Base-by-base conservation (phyloP, 345 rosid species). In the Noccaea caerulescens region DNA sequence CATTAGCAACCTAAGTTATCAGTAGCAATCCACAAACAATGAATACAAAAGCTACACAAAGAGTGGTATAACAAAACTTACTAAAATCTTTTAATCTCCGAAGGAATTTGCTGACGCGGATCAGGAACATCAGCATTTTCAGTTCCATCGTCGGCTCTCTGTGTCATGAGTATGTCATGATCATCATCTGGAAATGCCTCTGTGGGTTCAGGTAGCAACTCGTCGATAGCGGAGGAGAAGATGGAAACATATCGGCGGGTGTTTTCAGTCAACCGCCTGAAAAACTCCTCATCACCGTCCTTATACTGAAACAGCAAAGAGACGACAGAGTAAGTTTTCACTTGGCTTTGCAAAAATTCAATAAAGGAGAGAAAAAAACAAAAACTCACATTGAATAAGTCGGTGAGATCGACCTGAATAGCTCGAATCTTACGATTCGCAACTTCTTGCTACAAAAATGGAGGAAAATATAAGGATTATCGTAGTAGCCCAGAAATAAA, bases 141-240 rank as follows among this genome's bases (percentile, higher is more conserved):
- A 14, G 76, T 77, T 4, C 69, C 75, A 62, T 87, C 96, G 67
- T 91, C 96, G 0, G 90, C 78, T 80, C 99, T 88, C 80, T 94
- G 99, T 1, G 95, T 88, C 93, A 94, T 88, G 63, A 91, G 63
- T 58, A 94, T 85, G 76, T 88, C 91, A 51, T 86, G 95, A 58
- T 89, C 98, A 72, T 91, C 98, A 70, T 92, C 99, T 2, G 81
- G 90, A 78, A 92, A 84, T 0, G 92, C 86, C 82, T 91, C 98
- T 0, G 92, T 91, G 47, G 98, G 88, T 76, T 85, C 96, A 1
- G 99, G 99, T 79, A 94, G 72, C 43, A 89, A 63, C 71, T 89
- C 97, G 4, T 94, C 99, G 16, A 89, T 76, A 23, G 96, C 97
- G 68, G 85, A 57, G 6, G 91, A 82, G 42, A 94, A 91, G 52